phyloP scores from a whole-genome alignment of 257 asterid species.

The Jacaranda mimosifolia region DNA sequence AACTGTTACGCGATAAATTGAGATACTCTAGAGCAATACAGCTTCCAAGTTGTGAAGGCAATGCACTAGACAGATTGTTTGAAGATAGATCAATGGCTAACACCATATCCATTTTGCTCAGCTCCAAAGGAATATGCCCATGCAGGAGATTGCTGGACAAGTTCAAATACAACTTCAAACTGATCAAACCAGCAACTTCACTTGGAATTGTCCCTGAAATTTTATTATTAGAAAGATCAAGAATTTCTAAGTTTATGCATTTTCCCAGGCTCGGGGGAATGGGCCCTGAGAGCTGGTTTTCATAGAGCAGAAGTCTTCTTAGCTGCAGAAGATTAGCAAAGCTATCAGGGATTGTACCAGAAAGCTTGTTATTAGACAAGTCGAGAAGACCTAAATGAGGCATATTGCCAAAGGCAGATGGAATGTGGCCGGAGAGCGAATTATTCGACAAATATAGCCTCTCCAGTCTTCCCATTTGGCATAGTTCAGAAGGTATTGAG shows the following conservation, averaged over 20 bases:
- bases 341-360: conserved; percentile 70
- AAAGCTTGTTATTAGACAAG: conserved; percentile 75
- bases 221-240: conserved; percentile 73
- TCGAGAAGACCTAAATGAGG: conserved; percentile 82
- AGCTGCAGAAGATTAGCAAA: conserved; percentile 71
- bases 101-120: conserved; percentile 85
- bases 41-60: conserved; percentile 84
- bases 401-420: conserved; percentile 61
- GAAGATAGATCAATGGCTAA: conserved; percentile 73
- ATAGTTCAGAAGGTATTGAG: conserved; percentile 64
- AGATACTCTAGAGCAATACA: conserved; percentile 79
- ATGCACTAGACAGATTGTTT: conserved; percentile 60
- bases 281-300: conserved; percentile 63
- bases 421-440: conserved; percentile 66
- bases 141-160: conserved; percentile 65
- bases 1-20: conserved; percentile 54
- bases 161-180: conserved; percentile 74
- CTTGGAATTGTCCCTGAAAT: conserved; percentile 72
- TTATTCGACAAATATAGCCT: conserved; percentile 71
- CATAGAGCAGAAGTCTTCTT: conserved; percentile 60
- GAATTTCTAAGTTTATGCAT: conserved; percentile 73
- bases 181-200: conserved; percentile 72
- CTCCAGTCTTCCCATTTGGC: conserved; percentile 63
- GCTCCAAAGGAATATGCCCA: conserved; percentile 73
- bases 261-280: conserved; percentile 72